These are phyloP conservation scores for Parascedosporium putredinis DNA, from an alignment of 2,329 filamentous ascomycete genomes.

Conservation along the genomic window DNA sequence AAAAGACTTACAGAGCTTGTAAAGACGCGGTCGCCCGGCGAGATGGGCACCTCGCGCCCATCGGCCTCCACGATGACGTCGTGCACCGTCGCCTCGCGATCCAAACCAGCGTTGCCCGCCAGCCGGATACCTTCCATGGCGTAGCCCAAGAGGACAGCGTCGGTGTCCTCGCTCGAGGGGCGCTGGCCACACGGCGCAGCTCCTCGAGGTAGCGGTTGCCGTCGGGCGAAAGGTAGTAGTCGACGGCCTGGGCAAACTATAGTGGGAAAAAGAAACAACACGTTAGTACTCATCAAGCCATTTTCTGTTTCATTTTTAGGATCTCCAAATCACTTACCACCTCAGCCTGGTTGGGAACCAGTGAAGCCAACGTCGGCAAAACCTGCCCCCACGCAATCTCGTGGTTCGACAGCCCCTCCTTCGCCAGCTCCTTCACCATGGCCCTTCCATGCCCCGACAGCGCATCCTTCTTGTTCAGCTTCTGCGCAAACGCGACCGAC, in stretches of 20 bases:
- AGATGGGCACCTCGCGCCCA: conserved; percentile 37
- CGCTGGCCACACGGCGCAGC: conserved; percentile 48
- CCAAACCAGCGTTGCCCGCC: conserved; percentile 50
- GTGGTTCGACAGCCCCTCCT: conserved; percentile 48
- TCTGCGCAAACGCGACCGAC: conserved; percentile 43
- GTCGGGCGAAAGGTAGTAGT: conserved; percentile 56
- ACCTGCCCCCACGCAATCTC: conserved; percentile 65
- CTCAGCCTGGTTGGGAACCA: conserved; percentile 62
- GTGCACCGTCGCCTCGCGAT: conserved; percentile 37
- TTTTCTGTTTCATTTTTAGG: not conserved
- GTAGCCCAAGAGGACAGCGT: conserved; percentile 57
- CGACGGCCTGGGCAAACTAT: conserved; percentile 60
- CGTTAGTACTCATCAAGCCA: not conserved
- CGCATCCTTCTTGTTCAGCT: conserved; percentile 37
- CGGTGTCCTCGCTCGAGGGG: conserved; percentile 45
- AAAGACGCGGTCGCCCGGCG: conserved; percentile 49
- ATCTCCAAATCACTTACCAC: conserved; percentile 33
- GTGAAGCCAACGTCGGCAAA: conserved; percentile 53
- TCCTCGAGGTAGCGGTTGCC: conserved; percentile 46
- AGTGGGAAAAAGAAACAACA: not conserved
- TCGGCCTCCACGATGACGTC: conserved; percentile 38
- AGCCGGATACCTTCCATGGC: conserved; percentile 63
- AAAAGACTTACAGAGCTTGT: conserved; percentile 44
- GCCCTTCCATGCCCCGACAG: conserved; percentile 55
- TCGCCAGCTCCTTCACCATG: conserved; percentile 54